Conservation (phyloP, 345 rosid species). For the Eucalyptus sp. region DNA sequence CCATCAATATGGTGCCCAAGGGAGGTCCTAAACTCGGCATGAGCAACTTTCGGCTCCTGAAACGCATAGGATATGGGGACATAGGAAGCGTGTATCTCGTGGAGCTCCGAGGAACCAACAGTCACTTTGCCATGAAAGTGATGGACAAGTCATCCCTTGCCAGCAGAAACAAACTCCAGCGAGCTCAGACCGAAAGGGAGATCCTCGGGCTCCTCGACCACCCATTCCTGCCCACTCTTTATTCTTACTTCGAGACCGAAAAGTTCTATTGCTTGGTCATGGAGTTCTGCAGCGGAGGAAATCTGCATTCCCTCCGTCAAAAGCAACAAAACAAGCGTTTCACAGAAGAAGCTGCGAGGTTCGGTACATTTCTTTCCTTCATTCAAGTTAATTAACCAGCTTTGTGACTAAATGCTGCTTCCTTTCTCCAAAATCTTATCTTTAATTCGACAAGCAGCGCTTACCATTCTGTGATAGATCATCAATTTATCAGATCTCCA, state of each 20-base stretch:
- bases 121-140: slow-evolving; percentile 71
- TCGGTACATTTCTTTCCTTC: background rate
- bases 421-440: background rate
- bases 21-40: slow-evolving; percentile 45
- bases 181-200: slow-evolving; percentile 65
- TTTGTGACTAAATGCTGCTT: background rate
- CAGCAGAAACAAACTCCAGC: slow-evolving; percentile 70
- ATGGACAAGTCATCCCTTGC: slow-evolving; percentile 80
- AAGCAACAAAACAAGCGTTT: slow-evolving; percentile 59
- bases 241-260: slow-evolving; percentile 61
- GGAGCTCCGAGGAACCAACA: slow-evolving; percentile 57
- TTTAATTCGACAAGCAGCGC: background rate
- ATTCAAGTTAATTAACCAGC: background rate
- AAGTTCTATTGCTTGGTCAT: slow-evolving; percentile 58
- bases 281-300: slow-evolving; percentile 78
- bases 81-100: slow-evolving; percentile 72
- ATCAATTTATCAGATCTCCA: background rate
- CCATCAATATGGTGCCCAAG: slow-evolving; percentile 37
- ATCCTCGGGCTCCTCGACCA: slow-evolving; percentile 59
- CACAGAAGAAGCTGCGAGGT: slow-evolving; percentile 66
- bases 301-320: slow-evolving; percentile 70
- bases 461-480: background rate
- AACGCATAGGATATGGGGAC: slow-evolving; percentile 86
- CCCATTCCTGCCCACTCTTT: slow-evolving; percentile 56
- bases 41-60: slow-evolving; percentile 67